Conservation (phyloP, 1,139 yeast genomes). For the Candida sojae region DNA sequence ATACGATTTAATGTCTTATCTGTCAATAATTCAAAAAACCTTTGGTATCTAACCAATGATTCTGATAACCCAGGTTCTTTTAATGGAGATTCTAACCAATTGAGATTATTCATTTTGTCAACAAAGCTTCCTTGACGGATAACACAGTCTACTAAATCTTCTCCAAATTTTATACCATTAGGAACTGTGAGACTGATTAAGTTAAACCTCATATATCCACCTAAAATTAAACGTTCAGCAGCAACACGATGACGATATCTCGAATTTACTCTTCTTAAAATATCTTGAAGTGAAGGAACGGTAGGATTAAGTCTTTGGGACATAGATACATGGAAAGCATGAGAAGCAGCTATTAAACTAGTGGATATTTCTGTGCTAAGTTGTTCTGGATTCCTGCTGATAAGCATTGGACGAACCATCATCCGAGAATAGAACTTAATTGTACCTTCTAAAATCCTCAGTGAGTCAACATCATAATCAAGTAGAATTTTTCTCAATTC, state of each 20-base stretch:
- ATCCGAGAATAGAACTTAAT: slow-evolving; percentile 9
- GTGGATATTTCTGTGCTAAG: neutral
- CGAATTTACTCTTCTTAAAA: neutral
- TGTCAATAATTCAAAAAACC: slow-evolving; percentile 24
- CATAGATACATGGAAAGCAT: neutral
- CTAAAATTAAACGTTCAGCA: slow-evolving; percentile 12
- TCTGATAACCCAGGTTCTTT: slow-evolving; percentile 20
- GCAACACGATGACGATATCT: neutral
- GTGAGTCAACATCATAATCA: slow-evolving; percentile 18
- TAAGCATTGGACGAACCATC: neutral
- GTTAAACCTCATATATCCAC: slow-evolving; percentile 14
- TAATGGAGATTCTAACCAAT: slow-evolving; percentile 28
- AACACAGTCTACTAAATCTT: slow-evolving; percentile 33
- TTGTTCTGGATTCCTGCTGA: neutral
- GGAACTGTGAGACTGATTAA: slow-evolving; percentile 20
- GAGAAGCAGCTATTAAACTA: neutral
- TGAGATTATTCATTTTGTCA: slow-evolving; percentile 27
- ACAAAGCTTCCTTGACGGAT: slow-evolving; percentile 31
- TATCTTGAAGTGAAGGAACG: neutral
- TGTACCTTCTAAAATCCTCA: slow-evolving; percentile 15
- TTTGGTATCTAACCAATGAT: slow-evolving; percentile 23
- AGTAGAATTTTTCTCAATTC: slow-evolving; percentile 22
- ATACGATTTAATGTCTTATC: slow-evolving; percentile 8
- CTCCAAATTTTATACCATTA: slow-evolving; percentile 18
- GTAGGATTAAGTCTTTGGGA: neutral